Percentiles rank a stretch among this genome's conserved stretches.
phyloP scores from a whole-genome alignment of 2,329 filamentous ascomycete genomes.

The Aspergillus spinulosporus region DNA sequence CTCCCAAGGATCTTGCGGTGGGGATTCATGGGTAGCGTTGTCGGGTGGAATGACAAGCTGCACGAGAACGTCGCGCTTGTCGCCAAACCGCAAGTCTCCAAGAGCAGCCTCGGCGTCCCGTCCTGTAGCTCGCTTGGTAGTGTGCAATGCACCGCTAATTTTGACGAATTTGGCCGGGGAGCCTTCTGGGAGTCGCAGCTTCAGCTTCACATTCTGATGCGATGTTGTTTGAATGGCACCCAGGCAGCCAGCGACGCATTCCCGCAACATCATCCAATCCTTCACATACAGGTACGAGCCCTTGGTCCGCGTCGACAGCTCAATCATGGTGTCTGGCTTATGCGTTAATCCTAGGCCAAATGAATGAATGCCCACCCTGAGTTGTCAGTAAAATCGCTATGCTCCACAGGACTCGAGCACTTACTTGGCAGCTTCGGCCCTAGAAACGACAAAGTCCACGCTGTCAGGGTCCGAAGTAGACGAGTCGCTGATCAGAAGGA shows the following conservation, averaged over 20 bases:
- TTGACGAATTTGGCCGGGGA: constrained; percentile 98
- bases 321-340: constrained; percentile 98
- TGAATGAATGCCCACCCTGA: constrained; percentile 87
- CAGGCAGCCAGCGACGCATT: constrained; percentile 90
- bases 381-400: constrained; percentile 23
- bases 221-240: constrained; percentile 90
- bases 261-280: constrained; percentile 99
- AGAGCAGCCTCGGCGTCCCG: constrained; percentile 90
- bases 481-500: constrained; percentile 95
- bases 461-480: constrained; percentile 92
- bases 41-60: constrained; percentile 92
- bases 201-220: constrained; percentile 97
- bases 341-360: constrained; percentile 96
- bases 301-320: constrained; percentile 91
- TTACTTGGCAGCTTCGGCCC: constrained; percentile 92
- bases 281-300: constrained; percentile 98
- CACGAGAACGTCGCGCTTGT: constrained; percentile 91
- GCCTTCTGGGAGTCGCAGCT: constrained; percentile 88
- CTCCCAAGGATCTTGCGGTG: constrained; percentile 95
- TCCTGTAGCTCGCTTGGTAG: constrained; percentile 92
- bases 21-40: constrained; percentile 74
- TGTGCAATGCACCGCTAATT: constrained; percentile 93
- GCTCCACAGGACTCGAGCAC: constrained; percentile 42
- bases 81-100: constrained; percentile 90
- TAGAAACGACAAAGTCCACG: constrained; percentile 94